Conservation (phyloP, 441 rosid species). For the Dalechampia spathulata region DNA sequence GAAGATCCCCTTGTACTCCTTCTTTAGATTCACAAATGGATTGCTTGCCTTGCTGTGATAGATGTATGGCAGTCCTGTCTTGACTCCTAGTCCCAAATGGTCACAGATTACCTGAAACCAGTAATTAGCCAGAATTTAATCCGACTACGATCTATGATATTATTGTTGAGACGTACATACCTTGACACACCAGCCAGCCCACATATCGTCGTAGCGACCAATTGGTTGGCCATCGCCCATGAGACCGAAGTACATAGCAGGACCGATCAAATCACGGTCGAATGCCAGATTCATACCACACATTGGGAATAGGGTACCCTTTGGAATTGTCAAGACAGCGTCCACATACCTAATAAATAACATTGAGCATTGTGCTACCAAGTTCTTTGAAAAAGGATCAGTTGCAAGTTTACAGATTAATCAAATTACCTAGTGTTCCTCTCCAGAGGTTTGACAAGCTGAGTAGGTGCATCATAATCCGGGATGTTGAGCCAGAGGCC, state of each 20-base stretch:
- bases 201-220: conserved; percentile 36
- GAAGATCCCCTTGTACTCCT: conserved; percentile 29
- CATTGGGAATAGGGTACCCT: conserved; percentile 33
- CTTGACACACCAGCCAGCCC: conserved; percentile 30
- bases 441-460: conserved; percentile 35
- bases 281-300: conserved; percentile 41
- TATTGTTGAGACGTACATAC: neutral
- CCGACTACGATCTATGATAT: neutral
- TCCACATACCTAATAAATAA: conserved; percentile 37
- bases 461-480: conserved; percentile 36
- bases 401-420: too few relatives aligned
- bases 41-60: conserved; percentile 34
- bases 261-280: conserved; percentile 35
- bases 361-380: too few relatives aligned
- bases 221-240: conserved; percentile 39
- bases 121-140: too few relatives aligned
- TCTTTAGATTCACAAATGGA: conserved; percentile 32
- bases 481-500: conserved; percentile 46
- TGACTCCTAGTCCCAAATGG: conserved; percentile 26
- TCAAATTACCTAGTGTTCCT: conserved; percentile 31
- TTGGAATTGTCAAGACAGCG: conserved; percentile 32
- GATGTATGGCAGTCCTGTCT: conserved; percentile 30
- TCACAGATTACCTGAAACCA: conserved; percentile 27
- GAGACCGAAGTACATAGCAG: conserved; percentile 38
- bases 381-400: too few relatives aligned